Base-by-base conservation (phyloP, 768 basidiomycete genomes). In the Suillus variegatus region DNA sequence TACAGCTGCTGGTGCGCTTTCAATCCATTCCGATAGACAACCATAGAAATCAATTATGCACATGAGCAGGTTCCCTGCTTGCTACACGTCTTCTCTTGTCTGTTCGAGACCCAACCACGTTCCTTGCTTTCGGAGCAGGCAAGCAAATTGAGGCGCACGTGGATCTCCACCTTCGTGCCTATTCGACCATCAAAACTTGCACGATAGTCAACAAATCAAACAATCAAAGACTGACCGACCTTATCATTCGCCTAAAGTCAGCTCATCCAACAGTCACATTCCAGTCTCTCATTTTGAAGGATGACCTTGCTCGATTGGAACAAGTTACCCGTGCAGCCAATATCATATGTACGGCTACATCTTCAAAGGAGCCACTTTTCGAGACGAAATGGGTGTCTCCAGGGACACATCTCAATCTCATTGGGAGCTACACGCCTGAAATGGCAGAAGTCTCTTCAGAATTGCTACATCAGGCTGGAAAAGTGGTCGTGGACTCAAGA, bases 341-440 rank as follows among this genome's bases (percentile, higher is more conserved):
- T 41, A 85, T 94, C 61, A 87, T 96, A 63, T 86, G 91, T 67
- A 83, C 85, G 3, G 92, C 92, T 0, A 96, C 94, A 0, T 84
- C 93, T 0, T 88, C 92, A 20, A 85, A 83, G 0, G 66, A 63
- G 2, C 89, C 94, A 1, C 83, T 96, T 3, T 93, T 96, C 74
- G 85, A 87, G 3, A 85, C 87, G 0, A 71, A 80, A 0, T 89
- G 87, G 82, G 86, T 94, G 13, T 78, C 80, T 4, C 74, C 82
- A 2, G 87, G 88, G 0, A 82, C 90, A 0, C 91, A 93, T 68
- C 70, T 96, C 41, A 86, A 93, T 64, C 78, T 95, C 3, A 85
- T 94, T 35, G 94, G 94, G 6, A 93, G 91, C 64, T 96, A 93
- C 72, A 95, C 82, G 20, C 91, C 91, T 1, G 72, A 77, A 3